Evolutionary conservation across 2,329 filamentous ascomycete species (phyloP).

Genomic region (Penicillium sp.): DNA sequence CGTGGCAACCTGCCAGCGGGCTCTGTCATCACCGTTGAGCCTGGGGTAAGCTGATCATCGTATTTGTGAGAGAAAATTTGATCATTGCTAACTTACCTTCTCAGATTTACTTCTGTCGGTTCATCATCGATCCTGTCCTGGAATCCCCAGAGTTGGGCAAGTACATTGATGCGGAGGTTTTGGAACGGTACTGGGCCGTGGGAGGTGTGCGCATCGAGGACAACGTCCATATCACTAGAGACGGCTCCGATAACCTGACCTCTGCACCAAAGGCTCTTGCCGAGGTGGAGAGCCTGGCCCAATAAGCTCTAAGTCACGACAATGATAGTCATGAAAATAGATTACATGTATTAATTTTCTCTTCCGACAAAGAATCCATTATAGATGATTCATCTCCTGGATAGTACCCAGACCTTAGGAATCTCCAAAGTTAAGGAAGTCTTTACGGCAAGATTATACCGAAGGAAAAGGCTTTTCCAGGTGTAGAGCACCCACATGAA

Average conservation of each 20-base stretch:
- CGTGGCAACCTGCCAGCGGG: constrained; percentile 72
- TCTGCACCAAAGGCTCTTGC: constrained; percentile 71
- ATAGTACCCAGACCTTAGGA: neutral
- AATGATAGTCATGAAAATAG: neutral
- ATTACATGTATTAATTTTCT: neutral
- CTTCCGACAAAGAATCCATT: neutral
- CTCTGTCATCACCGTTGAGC: constrained; percentile 91
- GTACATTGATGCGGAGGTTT: constrained; percentile 72
- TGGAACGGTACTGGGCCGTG: constrained; percentile 81
- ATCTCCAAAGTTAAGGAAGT: neutral
- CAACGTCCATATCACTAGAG: constrained; percentile 75
- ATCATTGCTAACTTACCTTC: neutral
- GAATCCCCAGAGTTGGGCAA: constrained; percentile 69
- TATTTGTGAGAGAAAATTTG: neutral
- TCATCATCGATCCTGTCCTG: constrained; percentile 81
- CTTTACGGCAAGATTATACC: neutral
- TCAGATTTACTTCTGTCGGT: constrained; percentile 84
- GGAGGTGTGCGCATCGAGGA: constrained; percentile 94
- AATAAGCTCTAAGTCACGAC: constrained; percentile 11
- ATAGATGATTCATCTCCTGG: neutral
- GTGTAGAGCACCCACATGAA: neutral
- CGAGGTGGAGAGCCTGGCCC: constrained; percentile 58
- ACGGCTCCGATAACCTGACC: constrained; percentile 82
- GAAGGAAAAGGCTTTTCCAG: neutral
- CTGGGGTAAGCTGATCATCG: constrained; percentile 62